phyloP scores from a whole-genome alignment of 2,329 filamentous ascomycete species.

The Calonectria leucothoes region DNA sequence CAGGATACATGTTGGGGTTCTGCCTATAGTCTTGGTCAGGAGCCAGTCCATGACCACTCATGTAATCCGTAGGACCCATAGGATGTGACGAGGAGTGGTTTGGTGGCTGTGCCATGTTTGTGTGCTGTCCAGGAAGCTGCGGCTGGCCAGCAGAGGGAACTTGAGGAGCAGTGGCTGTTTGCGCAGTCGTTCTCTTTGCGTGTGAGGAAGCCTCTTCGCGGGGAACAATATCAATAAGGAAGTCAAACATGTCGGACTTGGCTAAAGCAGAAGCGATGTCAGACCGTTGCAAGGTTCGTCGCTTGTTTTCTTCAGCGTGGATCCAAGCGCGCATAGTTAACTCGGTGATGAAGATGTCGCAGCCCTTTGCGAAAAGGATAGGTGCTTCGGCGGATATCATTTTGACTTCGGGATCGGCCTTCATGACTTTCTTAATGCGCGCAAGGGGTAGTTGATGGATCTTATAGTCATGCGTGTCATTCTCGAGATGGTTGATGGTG shows the following conservation, averaged over 20 bases:
- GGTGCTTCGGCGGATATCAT: slow-evolving; percentile 99
- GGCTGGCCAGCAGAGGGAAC: slow-evolving; percentile 62
- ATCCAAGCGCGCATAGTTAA: slow-evolving; percentile 99
- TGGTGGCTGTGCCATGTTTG: slow-evolving; percentile 62
- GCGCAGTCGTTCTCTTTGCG: slow-evolving; percentile 77
- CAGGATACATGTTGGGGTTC: slow-evolving; percentile 83
- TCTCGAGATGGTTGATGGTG: slow-evolving; percentile 94
- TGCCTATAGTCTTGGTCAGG: slow-evolving; percentile 84
- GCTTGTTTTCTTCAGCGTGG: slow-evolving; percentile 98
- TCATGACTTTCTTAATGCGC: slow-evolving; percentile 99
- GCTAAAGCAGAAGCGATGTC: slow-evolving; percentile 96
- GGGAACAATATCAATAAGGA: slow-evolving; percentile 98
- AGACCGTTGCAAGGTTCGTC: slow-evolving; percentile 91
- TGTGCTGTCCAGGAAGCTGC: slow-evolving; percentile 65
- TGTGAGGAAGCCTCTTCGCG: slow-evolving; percentile 91
- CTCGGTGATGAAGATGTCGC: slow-evolving; percentile 99
- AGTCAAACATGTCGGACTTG: slow-evolving; percentile 99
- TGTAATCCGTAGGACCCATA: slow-evolving; percentile 72
- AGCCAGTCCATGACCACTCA: slow-evolving; percentile 72
- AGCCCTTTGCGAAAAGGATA: slow-evolving; percentile 97
- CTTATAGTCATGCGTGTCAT: slow-evolving; percentile 97
- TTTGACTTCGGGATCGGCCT: slow-evolving; percentile 98
- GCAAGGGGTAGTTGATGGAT: slow-evolving; percentile 95
- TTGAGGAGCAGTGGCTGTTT: slow-evolving; percentile 56
- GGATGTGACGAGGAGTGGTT: slow-evolving; percentile 67